Conservation (phyloP, 192 early-diverging fungal genomes). For the Rhizophlyctis rosea region DNA sequence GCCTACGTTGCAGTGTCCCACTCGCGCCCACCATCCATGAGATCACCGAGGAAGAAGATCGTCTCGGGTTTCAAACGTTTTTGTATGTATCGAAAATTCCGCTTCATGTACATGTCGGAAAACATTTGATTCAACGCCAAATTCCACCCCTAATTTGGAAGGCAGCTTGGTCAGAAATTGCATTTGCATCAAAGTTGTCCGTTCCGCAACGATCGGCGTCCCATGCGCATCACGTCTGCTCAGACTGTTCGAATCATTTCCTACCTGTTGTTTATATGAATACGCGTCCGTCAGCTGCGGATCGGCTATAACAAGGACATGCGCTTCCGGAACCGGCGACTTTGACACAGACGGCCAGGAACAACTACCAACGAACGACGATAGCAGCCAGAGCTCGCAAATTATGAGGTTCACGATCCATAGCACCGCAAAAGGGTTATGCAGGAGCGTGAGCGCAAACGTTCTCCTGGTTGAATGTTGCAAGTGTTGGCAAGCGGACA, state of each 20-base stretch:
- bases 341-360: not conserved
- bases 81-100: constrained; percentile 69
- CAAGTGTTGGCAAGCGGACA: too few relatives aligned
- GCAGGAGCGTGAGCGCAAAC: too few relatives aligned
- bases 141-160: constrained; percentile 43
- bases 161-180: not conserved
- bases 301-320: constrained; percentile 76
- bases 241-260: not conserved
- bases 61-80: constrained; percentile 53
- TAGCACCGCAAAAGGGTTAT: constrained; percentile 36
- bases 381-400: constrained; percentile 37
- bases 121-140: constrained; percentile 70
- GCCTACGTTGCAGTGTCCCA: too few relatives aligned
- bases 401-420: constrained; percentile 42
- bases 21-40: constrained; percentile 65
- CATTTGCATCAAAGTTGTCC: not conserved
- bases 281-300: constrained; percentile 90
- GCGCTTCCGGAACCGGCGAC: constrained; percentile 5
- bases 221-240: not conserved
- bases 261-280: constrained; percentile 67
- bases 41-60: constrained; percentile 78
- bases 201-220: too few relatives aligned
- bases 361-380: constrained; percentile 14
- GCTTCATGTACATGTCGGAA: constrained; percentile 81
- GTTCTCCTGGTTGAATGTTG: too few relatives aligned